Conservation (phyloP, 225 moss, liverwort and hornwort genomes). For the Sphagnum tenellum region DNA sequence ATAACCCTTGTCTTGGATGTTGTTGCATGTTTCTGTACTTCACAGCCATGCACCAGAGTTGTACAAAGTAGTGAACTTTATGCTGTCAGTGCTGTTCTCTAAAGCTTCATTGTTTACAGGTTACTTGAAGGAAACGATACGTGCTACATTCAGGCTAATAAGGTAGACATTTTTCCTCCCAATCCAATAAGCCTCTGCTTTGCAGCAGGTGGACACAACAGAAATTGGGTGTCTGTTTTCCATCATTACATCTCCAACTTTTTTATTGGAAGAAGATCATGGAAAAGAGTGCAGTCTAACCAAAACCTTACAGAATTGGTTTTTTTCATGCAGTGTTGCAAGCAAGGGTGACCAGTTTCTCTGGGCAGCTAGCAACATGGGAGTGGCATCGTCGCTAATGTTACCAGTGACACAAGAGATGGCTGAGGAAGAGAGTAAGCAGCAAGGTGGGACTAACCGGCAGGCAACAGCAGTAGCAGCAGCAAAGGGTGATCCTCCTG, state of each 20-base stretch:
- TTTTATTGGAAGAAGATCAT: no score
- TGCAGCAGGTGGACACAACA: no score
- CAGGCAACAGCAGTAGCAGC: slow-evolving; percentile 18
- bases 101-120: slow-evolving; percentile 22
- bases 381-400: slow-evolving; percentile 42
- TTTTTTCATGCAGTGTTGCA: slow-evolving; percentile 34
- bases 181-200: background rate
- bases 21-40: no score
- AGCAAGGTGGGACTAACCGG: slow-evolving; percentile 26
- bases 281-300: no score
- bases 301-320: no score
- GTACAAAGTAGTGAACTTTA: no score
- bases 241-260: no score
- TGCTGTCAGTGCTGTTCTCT: no score
- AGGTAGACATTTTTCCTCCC: slow-evolving; percentile 22
- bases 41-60: no score
- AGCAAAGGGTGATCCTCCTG: slow-evolving; percentile 10
- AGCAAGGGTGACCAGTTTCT: slow-evolving; percentile 57
- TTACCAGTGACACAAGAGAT: slow-evolving; percentile 71
- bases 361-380: slow-evolving; percentile 35
- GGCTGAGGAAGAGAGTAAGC: slow-evolving; percentile 69
- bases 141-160: slow-evolving; percentile 48
- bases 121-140: slow-evolving; percentile 39
- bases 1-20: no score
- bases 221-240: no score